These are phyloP conservation scores for Pascua sp. DNA, from an alignment of 1,284 basidiomycete genomes.

Conservation along the genomic window DNA sequence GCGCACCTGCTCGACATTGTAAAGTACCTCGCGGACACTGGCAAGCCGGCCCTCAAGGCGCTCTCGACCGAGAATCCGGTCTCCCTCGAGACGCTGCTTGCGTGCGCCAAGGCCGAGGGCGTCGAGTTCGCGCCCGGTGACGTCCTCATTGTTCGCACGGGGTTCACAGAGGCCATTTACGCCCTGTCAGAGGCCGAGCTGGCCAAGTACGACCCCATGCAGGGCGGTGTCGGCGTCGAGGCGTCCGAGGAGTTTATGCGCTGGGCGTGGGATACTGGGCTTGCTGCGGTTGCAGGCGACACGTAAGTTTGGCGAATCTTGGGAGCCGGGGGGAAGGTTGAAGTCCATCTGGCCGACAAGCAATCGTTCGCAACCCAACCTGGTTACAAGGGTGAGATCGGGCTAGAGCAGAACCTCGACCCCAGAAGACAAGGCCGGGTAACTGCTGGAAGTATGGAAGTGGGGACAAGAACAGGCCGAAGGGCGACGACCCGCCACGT, in stretches of 20 bases:
- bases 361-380: no score
- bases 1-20: slow-evolving; percentile 19
- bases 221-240: slow-evolving; percentile 28
- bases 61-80: slow-evolving; percentile 29
- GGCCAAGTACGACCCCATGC: slow-evolving; percentile 5
- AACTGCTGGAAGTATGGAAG: neutral
- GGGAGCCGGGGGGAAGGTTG: neutral
- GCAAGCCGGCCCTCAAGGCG: slow-evolving; percentile 38
- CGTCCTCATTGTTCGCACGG: slow-evolving; percentile 47
- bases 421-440: neutral
- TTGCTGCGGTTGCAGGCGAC: slow-evolving; percentile 51
- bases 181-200: slow-evolving; percentile 1
- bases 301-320: slow-evolving; percentile 24
- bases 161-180: slow-evolving; percentile 43
- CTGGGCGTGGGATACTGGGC: slow-evolving; percentile 52
- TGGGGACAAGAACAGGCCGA: neutral
- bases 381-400: no score
- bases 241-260: slow-evolving; percentile 35
- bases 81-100: slow-evolving; percentile 29
- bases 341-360: no score
- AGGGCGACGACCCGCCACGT: no score
- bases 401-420: no score
- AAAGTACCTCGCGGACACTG: slow-evolving; percentile 34
- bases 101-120: slow-evolving; percentile 28
- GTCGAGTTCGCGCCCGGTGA: slow-evolving; percentile 39